A percentile compares a stretch with the other conserved stretches of the same genome.
Evolutionary conservation across 495 filamentous ascomycete genomes (phyloP).

Genomic region (Penicillium ucsense): DNA sequence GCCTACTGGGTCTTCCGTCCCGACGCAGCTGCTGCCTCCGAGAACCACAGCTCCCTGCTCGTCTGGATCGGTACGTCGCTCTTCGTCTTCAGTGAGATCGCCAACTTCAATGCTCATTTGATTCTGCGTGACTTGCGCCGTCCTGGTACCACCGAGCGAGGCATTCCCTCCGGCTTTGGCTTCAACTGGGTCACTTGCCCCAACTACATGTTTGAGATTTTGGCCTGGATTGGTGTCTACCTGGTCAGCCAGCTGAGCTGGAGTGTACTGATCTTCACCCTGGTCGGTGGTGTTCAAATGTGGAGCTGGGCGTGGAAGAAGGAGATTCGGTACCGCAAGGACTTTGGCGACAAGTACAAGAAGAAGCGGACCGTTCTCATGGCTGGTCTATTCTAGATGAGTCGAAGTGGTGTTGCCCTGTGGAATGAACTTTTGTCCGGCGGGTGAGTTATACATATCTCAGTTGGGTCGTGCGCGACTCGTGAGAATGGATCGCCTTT

Average conservation of each 20-base stretch:
- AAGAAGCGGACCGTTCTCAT: slow-evolving; percentile 75
- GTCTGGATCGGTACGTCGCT: slow-evolving; percentile 56
- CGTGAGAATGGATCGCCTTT: too few relatives aligned
- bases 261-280: slow-evolving; percentile 62
- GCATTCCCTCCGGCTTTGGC: slow-evolving; percentile 80
- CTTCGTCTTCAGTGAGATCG: slow-evolving; percentile 65
- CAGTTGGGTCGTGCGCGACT: too few relatives aligned
- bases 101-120: slow-evolving; percentile 71
- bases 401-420: too few relatives aligned
- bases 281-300: slow-evolving; percentile 66
- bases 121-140: slow-evolving; percentile 65
- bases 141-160: slow-evolving; percentile 71
- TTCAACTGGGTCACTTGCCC: slow-evolving; percentile 86
- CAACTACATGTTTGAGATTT: slow-evolving; percentile 90
- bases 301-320: slow-evolving; percentile 81
- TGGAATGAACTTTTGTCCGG: too few relatives aligned
- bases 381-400: slow-evolving; percentile 50
- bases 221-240: slow-evolving; percentile 73
- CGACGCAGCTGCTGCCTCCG: slow-evolving; percentile 44
- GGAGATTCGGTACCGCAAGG: slow-evolving; percentile 78
- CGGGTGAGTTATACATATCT: too few relatives aligned
- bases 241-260: slow-evolving; percentile 66
- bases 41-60: slow-evolving; percentile 33
- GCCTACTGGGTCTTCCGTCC: slow-evolving; percentile 80
- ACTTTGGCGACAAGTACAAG: slow-evolving; percentile 85